These are phyloP conservation scores for Leishmania martiniquensis DNA, from an alignment of 208 protist genomes.

Conservation along the genomic window DNA sequence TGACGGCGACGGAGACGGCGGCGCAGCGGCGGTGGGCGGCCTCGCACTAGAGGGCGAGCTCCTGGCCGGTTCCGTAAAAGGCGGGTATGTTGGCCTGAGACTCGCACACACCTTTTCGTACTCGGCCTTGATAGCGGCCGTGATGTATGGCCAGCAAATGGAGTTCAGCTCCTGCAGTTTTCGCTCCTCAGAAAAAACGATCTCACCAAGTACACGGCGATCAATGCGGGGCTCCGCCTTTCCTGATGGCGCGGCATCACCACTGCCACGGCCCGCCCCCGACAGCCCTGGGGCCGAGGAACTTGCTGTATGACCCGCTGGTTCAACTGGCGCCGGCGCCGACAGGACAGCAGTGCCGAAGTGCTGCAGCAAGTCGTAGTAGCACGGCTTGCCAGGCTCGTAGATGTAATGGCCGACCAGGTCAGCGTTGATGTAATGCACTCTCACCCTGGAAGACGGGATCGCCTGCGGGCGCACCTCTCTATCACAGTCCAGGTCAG, in stretches of 20 bases:
- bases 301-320: neutral
- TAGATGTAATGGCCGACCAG: slow-evolving; percentile 74
- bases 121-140: slow-evolving; percentile 41
- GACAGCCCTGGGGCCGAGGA: neutral
- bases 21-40: neutral
- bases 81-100: neutral
- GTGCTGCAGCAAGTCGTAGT: slow-evolving; percentile 52
- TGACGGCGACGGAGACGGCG: neutral
- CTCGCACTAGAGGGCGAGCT: neutral
- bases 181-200: slow-evolving; percentile 56
- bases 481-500: neutral
- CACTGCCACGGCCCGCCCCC: neutral
- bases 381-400: slow-evolving; percentile 66
- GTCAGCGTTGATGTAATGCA: slow-evolving; percentile 71
- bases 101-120: slow-evolving; percentile 13
- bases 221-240: slow-evolving; percentile 41
- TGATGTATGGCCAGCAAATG: slow-evolving; percentile 82
- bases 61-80: neutral
- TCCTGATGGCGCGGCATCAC: neutral
- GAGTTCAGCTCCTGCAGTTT: slow-evolving; percentile 56
- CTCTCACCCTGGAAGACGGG: slow-evolving; percentile 17
- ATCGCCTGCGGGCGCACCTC: neutral
- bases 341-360: slow-evolving; percentile 63
- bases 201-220: slow-evolving; percentile 44
- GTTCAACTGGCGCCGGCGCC: neutral